These are phyloP conservation scores for Cyberlindnera meyerae DNA, from an alignment of 805 yeast species.

Conservation along the genomic window DNA sequence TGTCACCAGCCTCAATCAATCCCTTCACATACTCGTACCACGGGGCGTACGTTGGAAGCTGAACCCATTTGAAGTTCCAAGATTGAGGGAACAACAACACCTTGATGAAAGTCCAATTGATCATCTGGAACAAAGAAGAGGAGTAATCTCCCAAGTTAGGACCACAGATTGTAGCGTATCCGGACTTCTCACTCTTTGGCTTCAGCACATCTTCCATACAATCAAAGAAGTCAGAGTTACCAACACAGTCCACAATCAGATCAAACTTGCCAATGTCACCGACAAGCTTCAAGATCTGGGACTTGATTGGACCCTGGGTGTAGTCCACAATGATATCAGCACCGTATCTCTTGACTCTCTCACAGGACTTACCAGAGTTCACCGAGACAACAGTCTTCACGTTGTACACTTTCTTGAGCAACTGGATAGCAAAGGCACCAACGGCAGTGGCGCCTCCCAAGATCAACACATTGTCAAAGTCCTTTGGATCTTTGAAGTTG, in stretches of 20 bases:
- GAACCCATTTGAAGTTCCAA: conserved; percentile 26
- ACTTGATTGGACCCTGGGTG: conserved; percentile 37
- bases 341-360: conserved; percentile 44
- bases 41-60: conserved; percentile 11
- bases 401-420: conserved; percentile 44
- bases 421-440: conserved; percentile 51
- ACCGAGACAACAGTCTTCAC: conserved; percentile 52
- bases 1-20: conserved; percentile 35
- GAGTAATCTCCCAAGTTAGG: conserved; percentile 36
- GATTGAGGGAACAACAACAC: conserved; percentile 15
- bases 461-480: conserved; percentile 48
- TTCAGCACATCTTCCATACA: conserved; percentile 40
- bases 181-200: conserved; percentile 41
- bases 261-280: conserved; percentile 43
- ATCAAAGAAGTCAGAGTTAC: conserved; percentile 47
- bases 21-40: conserved; percentile 28
- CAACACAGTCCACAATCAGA: conserved; percentile 60
- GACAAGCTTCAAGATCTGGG: conserved; percentile 23
- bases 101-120: conserved; percentile 11
- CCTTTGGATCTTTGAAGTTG: conserved; percentile 32
- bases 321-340: conserved; percentile 59
- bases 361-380: conserved; percentile 46
- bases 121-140: conserved; percentile 6
- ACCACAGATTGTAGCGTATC: conserved; percentile 54
- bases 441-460: conserved; percentile 75